Base-by-base conservation (phyloP, 139 green algal genomes). In the Tetraselmis chui region DNA sequence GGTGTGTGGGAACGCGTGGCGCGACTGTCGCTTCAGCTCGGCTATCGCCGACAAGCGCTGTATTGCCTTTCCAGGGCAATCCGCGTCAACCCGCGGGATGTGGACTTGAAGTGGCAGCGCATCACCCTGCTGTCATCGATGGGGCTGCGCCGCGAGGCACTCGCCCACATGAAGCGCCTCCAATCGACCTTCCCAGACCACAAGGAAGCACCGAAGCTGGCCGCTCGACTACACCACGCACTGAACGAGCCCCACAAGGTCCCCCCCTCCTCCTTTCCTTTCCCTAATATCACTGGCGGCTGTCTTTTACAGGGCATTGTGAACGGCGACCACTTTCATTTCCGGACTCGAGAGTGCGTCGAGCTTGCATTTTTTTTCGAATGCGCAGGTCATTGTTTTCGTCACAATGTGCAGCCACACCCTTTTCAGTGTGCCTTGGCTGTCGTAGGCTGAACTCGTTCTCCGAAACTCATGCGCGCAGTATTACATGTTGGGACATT, bases 1-100 rank as follows among this genome's bases (percentile, higher is more conserved):
- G n/a, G 67, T 1, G 84, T 96, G 30, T 98, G 95, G 95, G 86
- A 90, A 59, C 90, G 92, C 31, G 87, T 98, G 67, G 93, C 94
- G 0, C 77, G 83, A 25, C 83, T 94, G 81, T 93, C 86, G 67
- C 87, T 75, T 0, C 84, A 96, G n/a, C 85, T 93, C 25, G 93
- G 89, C 24, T 94, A 94, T 75, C 78, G 86, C n/a, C 87, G 89
- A 28, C 93, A 98, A 85, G 92, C 94, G 59, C 89, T 97, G 31
- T 97, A 98, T 88, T 98, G 94, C 85, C 86, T 94, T 28, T 88
- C 87, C 29, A 94, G 95, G 85, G 92, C 28, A 2, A 67, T 67
- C 45, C 5, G 11, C 11, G 45, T 5, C 18, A 18, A 5, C 45
- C 45, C 45, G 45, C 45, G 45, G 11, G 18, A 67, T 18, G 11